phyloP scores from a whole-genome alignment of 1,284 basidiomycete genomes.

The Cystobasidium sp. region DNA sequence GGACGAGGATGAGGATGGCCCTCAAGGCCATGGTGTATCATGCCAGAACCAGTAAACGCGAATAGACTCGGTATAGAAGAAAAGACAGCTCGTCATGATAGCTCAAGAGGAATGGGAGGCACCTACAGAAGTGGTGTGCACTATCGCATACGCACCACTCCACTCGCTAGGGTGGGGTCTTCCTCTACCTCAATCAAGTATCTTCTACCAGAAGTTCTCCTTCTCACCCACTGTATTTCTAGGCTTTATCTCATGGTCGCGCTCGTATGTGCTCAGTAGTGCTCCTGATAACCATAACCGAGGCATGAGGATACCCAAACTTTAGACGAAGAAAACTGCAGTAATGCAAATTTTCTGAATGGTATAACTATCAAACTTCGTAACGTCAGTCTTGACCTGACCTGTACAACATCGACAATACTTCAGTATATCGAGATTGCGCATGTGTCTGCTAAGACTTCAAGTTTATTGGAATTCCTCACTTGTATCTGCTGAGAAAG shows the following conservation, averaged over 20 bases:
- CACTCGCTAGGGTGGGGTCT: neutral
- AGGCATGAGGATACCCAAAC: neutral
- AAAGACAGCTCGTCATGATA: too few relatives aligned
- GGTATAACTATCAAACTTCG: neutral
- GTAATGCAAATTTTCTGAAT: neutral
- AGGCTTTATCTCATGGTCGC: constrained; percentile 10
- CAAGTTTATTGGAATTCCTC: too few relatives aligned
- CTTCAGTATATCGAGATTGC: too few relatives aligned
- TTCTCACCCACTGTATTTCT: constrained; percentile 9
- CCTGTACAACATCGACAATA: too few relatives aligned
- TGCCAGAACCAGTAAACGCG: constrained; percentile 43
- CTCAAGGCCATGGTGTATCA: constrained; percentile 40
- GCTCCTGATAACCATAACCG: neutral
- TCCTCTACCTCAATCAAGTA: neutral
- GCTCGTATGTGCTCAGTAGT: constrained; percentile 7
- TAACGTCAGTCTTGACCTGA: neutral
- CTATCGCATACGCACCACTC: neutral
- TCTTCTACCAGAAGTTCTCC: neutral
- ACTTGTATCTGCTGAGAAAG: too few relatives aligned
- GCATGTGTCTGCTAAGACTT: too few relatives aligned
- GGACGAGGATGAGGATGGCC: constrained; percentile 55
- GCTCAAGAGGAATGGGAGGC: too few relatives aligned
- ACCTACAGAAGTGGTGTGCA: neutral
- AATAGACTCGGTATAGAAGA: too few relatives aligned
- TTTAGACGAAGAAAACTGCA: constrained; percentile 10